Conservation (phyloP, 257 asterid species). For the Schizonepeta tenuifolia region DNA sequence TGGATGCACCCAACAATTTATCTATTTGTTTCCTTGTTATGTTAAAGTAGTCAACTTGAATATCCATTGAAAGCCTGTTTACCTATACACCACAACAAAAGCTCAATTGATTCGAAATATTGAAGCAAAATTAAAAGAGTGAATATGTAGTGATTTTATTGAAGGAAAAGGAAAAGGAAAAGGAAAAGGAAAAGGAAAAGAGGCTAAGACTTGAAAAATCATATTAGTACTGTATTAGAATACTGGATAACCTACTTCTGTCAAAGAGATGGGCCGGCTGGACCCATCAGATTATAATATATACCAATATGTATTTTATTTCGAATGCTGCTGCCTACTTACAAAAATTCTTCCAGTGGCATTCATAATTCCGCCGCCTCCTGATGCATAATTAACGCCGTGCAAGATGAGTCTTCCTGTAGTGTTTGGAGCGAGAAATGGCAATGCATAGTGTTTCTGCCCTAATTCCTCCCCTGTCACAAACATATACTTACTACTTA, state of each 20-base stretch:
- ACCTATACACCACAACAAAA: slow-evolving; percentile 48
- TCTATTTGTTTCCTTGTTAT: slow-evolving; percentile 77
- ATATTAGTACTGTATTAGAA: too few species aligned
- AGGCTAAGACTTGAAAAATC: too few species aligned
- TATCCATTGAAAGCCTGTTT: slow-evolving; percentile 87
- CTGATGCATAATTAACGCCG: slow-evolving; percentile 97
- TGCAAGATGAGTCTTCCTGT: slow-evolving; percentile 64
- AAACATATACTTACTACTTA: neutral
- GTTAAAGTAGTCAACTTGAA: slow-evolving; percentile 63
- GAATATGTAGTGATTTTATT: too few species aligned
- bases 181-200: too few species aligned
- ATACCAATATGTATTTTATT: neutral
- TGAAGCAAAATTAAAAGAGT: neutral
- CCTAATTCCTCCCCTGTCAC: slow-evolving; percentile 65
- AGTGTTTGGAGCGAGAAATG: slow-evolving; percentile 91
- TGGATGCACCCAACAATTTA: slow-evolving; percentile 59
- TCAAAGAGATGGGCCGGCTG: too few species aligned
- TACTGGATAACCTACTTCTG: too few species aligned
- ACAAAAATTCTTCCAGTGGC: slow-evolving; percentile 90
- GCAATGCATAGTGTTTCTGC: slow-evolving; percentile 65
- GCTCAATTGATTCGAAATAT: neutral
- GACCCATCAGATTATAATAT: too few species aligned
- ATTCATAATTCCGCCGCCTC: slow-evolving; percentile 97
- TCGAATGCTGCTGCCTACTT: slow-evolving; percentile 24
- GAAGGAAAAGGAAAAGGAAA: too few species aligned